These are phyloP conservation scores for Herpotrichia juniperi DNA, from an alignment of 2,329 filamentous ascomycete genomes.

Conservation along the genomic window DNA sequence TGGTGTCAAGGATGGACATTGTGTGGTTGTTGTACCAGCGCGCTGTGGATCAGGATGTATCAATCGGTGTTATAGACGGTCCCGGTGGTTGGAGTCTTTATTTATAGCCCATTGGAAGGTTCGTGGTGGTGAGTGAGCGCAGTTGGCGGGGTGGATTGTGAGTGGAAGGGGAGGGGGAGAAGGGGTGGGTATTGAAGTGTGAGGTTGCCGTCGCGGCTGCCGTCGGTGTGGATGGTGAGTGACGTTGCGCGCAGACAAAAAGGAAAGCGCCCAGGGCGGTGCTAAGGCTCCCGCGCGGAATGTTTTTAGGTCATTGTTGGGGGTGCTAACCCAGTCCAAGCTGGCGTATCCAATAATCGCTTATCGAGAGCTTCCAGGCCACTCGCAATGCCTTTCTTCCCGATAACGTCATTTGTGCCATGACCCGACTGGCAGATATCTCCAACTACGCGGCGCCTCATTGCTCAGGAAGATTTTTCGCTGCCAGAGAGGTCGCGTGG, in stretches of 20 bases:
- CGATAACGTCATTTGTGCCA: conserved; percentile 16
- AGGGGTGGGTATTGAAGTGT: not conserved
- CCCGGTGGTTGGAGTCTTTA: not conserved
- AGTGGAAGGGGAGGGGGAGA: not conserved
- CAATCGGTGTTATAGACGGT: not conserved
- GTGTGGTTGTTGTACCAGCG: too few species aligned
- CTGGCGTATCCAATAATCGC: conserved; percentile 11
- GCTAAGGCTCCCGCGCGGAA: not conserved
- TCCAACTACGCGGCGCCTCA: not conserved
- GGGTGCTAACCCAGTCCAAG: conserved; percentile 13
- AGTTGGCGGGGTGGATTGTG: not conserved
- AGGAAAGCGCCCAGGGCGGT: not conserved
- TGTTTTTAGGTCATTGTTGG: conserved; percentile 12
- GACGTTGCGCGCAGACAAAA: not conserved
- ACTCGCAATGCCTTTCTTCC: conserved; percentile 12
- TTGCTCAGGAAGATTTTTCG: not conserved
- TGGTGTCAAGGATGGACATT: conserved; percentile 74
- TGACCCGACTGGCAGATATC: not conserved
- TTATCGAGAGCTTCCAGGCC: conserved; percentile 1
- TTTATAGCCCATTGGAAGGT: not conserved
- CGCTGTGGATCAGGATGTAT: too few species aligned
- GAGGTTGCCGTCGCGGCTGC: not conserved
- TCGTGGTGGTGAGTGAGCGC: not conserved
- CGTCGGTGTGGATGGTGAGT: not conserved
- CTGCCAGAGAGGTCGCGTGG: not conserved